These are phyloP conservation scores for Blastocystis sp. DNA, from an alignment of 352 stramenopile genomes.

Conservation along the genomic window DNA sequence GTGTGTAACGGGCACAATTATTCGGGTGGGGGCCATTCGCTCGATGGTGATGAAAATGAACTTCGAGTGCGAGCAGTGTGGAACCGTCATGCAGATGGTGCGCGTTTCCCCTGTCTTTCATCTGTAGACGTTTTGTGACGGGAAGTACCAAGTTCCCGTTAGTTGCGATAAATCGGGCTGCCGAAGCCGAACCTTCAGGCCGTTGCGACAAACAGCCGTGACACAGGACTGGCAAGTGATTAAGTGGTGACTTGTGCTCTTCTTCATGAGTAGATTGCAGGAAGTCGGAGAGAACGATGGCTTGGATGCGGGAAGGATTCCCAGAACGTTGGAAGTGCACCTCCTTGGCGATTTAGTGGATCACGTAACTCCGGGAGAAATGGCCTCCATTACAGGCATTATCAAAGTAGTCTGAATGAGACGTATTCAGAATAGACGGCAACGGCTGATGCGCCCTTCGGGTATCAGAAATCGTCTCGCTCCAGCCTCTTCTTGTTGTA, in stretches of 20 bases:
- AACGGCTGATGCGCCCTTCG: conserved; percentile 10
- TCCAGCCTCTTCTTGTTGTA: conserved; percentile 89
- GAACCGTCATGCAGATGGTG: conserved; percentile 79
- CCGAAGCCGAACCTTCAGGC: conserved; percentile 81
- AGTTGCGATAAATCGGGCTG: conserved; percentile 81
- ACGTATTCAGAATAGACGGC: conserved; percentile 14
- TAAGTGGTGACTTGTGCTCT: conserved; percentile 77
- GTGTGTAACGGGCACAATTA: conserved; percentile 80
- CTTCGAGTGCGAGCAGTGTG: conserved; percentile 85
- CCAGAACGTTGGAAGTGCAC: conserved; percentile 86
- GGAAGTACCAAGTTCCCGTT: conserved; percentile 82
- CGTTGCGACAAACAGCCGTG: conserved; percentile 83
- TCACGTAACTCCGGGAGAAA: conserved; percentile 90
- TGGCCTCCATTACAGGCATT: conserved; percentile 89
- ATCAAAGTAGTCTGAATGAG: conserved; percentile 90
- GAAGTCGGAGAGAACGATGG: conserved; percentile 26
- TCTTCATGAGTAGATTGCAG: conserved; percentile 49
- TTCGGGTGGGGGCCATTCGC: conserved; percentile 84
- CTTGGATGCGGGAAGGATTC: conserved; percentile 83
- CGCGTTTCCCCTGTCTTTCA: conserved; percentile 67
- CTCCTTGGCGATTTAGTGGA: conserved; percentile 90
- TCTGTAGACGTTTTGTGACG: conserved; percentile 80
- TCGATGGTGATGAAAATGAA: conserved; percentile 84
- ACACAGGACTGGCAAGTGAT: conserved; percentile 89
- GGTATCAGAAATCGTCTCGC: neutral